These are phyloP conservation scores for Angophora floribunda DNA, from an alignment of 345 rosid species.

Conservation along the genomic window DNA sequence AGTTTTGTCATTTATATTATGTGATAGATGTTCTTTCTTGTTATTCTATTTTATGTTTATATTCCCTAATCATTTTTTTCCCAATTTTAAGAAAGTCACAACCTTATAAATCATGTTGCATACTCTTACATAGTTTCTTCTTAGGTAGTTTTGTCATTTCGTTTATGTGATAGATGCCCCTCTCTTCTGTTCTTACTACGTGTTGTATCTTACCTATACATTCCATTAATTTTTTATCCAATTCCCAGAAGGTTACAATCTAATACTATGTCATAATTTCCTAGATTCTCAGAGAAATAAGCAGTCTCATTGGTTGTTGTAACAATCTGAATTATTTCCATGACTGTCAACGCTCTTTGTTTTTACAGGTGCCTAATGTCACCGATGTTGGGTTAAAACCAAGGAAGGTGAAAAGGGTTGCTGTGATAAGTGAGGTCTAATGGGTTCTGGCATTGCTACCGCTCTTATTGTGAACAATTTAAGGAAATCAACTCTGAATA, in stretches of 20 bases:
- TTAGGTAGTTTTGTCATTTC: background rate
- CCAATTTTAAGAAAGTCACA: background rate
- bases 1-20: background rate
- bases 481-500: constrained; percentile 86
- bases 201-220: background rate
- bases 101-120: background rate
- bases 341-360: background rate
- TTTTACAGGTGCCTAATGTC: constrained; percentile 73
- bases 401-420: constrained; percentile 64
- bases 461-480: constrained; percentile 69
- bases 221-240: background rate
- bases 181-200: background rate
- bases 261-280: background rate
- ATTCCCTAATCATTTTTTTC: background rate
- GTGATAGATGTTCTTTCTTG: background rate
- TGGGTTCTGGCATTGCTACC: constrained; percentile 97
- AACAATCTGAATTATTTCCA: background rate
- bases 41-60: background rate
- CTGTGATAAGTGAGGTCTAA: constrained; percentile 97
- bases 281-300: background rate
- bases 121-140: background rate
- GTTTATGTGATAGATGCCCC: background rate
- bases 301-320: background rate
- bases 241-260: background rate
- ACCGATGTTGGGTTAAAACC: constrained; percentile 88